These are phyloP conservation scores for Buddleja alternifolia DNA, from an alignment of 257 asterid genomes.

Conservation along the genomic window DNA sequence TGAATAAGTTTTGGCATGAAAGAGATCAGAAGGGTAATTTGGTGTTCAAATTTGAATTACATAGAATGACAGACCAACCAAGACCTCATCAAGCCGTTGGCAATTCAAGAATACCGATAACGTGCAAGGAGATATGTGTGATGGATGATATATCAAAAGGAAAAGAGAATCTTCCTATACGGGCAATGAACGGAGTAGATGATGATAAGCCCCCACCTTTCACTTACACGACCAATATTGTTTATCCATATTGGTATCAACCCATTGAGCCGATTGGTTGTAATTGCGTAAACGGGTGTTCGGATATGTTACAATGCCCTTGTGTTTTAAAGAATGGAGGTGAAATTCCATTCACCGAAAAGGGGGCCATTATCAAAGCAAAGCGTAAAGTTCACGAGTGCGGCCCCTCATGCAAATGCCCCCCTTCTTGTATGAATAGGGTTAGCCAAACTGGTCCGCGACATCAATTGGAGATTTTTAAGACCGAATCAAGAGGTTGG, in stretches of 20 bases:
- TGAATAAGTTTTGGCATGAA: slow-evolving; percentile 43
- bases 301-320: slow-evolving; percentile 50
- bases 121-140: slow-evolving; percentile 14
- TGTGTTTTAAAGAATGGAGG: slow-evolving; percentile 66
- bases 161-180: slow-evolving; percentile 52
- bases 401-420: slow-evolving; percentile 79
- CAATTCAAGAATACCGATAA: slow-evolving; percentile 2
- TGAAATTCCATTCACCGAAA: slow-evolving; percentile 57
- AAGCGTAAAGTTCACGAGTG: slow-evolving; percentile 69
- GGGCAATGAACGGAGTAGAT: slow-evolving; percentile 65
- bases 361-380: slow-evolving; percentile 52
- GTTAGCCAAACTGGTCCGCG: slow-evolving; percentile 64
- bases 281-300: slow-evolving; percentile 64
- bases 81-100: neutral
- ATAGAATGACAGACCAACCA: slow-evolving; percentile 56
- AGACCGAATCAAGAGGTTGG: slow-evolving; percentile 77
- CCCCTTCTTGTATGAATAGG: slow-evolving; percentile 74
- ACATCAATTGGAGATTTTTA: slow-evolving; percentile 66
- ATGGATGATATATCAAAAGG: slow-evolving; percentile 60
- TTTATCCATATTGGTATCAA: slow-evolving; percentile 46
- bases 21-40: slow-evolving; percentile 44
- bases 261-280: slow-evolving; percentile 57
- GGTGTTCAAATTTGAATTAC: slow-evolving; percentile 68
- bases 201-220: slow-evolving; percentile 50
- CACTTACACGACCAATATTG: slow-evolving; percentile 48